Evolutionary conservation across 352 stramenopile genomes (phyloP), one percentile per base, ranked within the genome.

Genomic region (Phytopythium oedochilum): DNA sequence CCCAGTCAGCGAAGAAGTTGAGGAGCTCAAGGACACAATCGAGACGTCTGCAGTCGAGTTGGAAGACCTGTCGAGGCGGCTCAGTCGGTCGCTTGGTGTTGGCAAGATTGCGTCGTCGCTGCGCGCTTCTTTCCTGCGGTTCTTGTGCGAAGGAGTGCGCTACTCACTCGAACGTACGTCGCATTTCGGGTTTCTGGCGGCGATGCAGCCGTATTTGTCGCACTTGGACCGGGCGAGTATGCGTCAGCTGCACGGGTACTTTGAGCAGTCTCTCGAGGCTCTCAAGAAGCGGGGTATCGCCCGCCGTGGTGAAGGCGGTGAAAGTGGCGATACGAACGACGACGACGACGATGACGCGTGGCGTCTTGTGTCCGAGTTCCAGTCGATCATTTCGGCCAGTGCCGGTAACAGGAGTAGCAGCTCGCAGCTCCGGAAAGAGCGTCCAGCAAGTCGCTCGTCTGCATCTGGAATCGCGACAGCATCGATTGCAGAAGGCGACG

Each of bases 21-120:
- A 88, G 48, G 79, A 88, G 36, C 51, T 91, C 18, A 67, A 81
- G 51, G 70, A 83, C 29, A 81, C 68, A 18, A 68, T 92, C 43
- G 58, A 75, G 25, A 69, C 20, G 44, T 75, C 55, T 20, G 70
- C 89, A 45, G 35, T 50, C 6, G 76, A 89, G 46, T 53, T 91
- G 23, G 84, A 83, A 20, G 81, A 91, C 14, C 53, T 96, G 12
- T 76, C 80, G 26, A 96, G 86, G 70, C 77, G 83, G 45, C 69
- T 96, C 9, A 94, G 81, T 26, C 78, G 91, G 53, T 91, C 82
- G 12, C 62, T 96, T 25, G 86, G 86, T 23, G 79, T 93, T 22
- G 82, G 84, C 22, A 94, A 90, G 55, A 60, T 94, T 11, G 46
- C 77, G 17, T 55, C 70, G 22, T 75, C 82, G 12, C 60, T 96